phyloP scores from a whole-genome alignment of 2,329 filamentous ascomycete species.

The Pseudocercospora vitis region DNA sequence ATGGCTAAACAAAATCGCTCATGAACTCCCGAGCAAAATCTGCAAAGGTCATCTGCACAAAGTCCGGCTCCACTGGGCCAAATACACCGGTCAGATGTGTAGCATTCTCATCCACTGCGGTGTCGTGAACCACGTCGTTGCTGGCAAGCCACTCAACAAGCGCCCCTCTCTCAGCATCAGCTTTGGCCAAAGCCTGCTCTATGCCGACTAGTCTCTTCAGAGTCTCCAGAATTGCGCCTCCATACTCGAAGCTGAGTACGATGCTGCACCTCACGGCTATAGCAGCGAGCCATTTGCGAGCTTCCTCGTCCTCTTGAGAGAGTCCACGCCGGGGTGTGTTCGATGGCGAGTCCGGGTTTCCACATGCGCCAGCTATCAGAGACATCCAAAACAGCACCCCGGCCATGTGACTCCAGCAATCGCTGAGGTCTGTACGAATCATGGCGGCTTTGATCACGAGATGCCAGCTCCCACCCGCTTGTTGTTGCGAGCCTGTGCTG shows the following conservation, averaged over 20 bases:
- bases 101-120: not conserved
- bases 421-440: slow-evolving; percentile 30
- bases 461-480: slow-evolving; percentile 20
- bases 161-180: slow-evolving; percentile 10
- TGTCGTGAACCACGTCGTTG: not conserved
- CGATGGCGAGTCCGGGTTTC: slow-evolving; percentile 23
- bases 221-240: slow-evolving; percentile 30
- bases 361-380: slow-evolving; percentile 35
- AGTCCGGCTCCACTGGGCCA: slow-evolving; percentile 14
- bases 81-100: not conserved
- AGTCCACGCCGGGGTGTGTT: slow-evolving; percentile 12
- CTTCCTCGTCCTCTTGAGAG: slow-evolving; percentile 29
- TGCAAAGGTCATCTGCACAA: slow-evolving; percentile 19
- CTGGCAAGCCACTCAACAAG: not conserved
- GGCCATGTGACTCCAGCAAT: slow-evolving; percentile 37
- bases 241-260: slow-evolving; percentile 36
- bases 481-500: too few species aligned
- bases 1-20: slow-evolving; percentile 2
- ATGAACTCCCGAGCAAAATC: slow-evolving; percentile 24
- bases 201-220: slow-evolving; percentile 33
- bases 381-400: slow-evolving; percentile 38
- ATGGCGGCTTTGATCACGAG: slow-evolving; percentile 31
- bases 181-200: slow-evolving; percentile 26
- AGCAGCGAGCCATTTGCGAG: slow-evolving; percentile 35
- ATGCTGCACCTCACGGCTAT: slow-evolving; percentile 36